Evolutionary conservation across 176 grass and related monocot genomes (phyloP).

Genomic region (Triticum monococcum): DNA sequence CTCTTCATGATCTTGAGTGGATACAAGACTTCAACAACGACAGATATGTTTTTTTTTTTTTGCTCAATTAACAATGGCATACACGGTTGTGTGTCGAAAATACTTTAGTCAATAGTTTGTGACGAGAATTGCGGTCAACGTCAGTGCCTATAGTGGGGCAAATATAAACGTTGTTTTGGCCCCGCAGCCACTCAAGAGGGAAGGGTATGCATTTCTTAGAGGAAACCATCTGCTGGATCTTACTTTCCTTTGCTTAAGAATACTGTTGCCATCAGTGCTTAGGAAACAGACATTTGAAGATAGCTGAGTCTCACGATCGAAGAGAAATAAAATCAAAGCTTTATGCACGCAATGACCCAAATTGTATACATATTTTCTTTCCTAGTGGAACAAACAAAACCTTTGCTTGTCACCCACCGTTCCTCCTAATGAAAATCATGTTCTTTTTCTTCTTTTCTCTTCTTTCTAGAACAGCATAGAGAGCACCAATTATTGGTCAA

Average conservation of each 20-base stretch:
- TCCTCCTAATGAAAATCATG: not conserved
- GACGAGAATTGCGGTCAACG: constrained; percentile 15
- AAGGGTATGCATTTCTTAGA: constrained; percentile 37
- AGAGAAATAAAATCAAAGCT: not conserved
- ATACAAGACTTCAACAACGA: not conserved
- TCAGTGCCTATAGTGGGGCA: constrained; percentile 21
- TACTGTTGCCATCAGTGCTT: constrained; percentile 20
- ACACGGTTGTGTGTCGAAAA: not conserved
- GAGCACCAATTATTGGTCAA: constrained; percentile 34
- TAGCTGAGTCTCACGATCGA: constrained; percentile 21
- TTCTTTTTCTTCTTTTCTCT: no score
- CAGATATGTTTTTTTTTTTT: not conserved
- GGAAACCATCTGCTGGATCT: constrained; percentile 9
- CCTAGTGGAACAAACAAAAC: not conserved
- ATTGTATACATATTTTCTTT: not conserved
- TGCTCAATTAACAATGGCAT: not conserved
- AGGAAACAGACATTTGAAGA: constrained; percentile 34
- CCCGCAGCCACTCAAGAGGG: constrained; percentile 24
- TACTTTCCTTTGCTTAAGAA: constrained; percentile 40
- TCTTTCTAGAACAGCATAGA: not conserved
- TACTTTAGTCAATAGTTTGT: not conserved
- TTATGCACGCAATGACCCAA: not conserved
- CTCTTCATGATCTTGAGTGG: not conserved
- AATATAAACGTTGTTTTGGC: constrained; percentile 35
- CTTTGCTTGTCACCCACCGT: not conserved